A percentile compares a stretch with the other conserved stretches of the same genome.
Conservation (phyloP, 305 asterid genomes). For the Rubia peregrina region DNA sequence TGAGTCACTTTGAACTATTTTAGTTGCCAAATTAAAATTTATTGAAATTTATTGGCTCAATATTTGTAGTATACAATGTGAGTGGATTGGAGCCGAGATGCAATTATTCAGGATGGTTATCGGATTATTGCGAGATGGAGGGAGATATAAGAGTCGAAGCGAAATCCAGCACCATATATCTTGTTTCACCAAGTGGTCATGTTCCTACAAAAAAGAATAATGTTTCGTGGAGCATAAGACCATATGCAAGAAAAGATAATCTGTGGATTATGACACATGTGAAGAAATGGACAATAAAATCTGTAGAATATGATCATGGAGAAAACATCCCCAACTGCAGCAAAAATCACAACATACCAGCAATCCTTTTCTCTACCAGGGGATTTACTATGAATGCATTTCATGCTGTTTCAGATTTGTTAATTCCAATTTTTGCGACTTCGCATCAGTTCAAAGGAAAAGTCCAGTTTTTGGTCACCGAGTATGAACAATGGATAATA, state of each 20-base stretch:
- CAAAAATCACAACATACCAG: slow-evolving; percentile 33
- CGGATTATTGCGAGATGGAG: background rate
- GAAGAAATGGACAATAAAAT: slow-evolving; percentile 45
- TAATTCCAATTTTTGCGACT: slow-evolving; percentile 44
- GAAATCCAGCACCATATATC: slow-evolving; percentile 34
- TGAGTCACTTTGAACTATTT: too few species aligned
- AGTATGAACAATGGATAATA: slow-evolving; percentile 49
- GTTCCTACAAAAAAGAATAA: too few species aligned
- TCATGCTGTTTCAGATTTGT: slow-evolving; percentile 46
- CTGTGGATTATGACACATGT: slow-evolving; percentile 30
- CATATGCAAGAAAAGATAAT: slow-evolving; percentile 56
- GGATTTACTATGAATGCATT: slow-evolving; percentile 55
- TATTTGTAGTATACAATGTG: too few species aligned
- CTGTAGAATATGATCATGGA: slow-evolving; percentile 13
- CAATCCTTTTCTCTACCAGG: slow-evolving; percentile 55
- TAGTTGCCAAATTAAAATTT: too few species aligned
- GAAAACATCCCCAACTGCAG: slow-evolving; percentile 36
- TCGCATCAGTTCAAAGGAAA: slow-evolving; percentile 31
- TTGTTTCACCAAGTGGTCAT: slow-evolving; percentile 14
- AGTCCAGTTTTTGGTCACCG: slow-evolving; percentile 46
- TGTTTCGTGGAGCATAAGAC: slow-evolving; percentile 44
- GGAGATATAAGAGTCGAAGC: background rate
- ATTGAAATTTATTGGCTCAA: too few species aligned
- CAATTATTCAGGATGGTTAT: background rate
- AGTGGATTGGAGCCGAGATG: too few species aligned